phyloP scores from a whole-genome alignment of 2,329 filamentous ascomycete genomes.

The Cladosporium sp. region DNA sequence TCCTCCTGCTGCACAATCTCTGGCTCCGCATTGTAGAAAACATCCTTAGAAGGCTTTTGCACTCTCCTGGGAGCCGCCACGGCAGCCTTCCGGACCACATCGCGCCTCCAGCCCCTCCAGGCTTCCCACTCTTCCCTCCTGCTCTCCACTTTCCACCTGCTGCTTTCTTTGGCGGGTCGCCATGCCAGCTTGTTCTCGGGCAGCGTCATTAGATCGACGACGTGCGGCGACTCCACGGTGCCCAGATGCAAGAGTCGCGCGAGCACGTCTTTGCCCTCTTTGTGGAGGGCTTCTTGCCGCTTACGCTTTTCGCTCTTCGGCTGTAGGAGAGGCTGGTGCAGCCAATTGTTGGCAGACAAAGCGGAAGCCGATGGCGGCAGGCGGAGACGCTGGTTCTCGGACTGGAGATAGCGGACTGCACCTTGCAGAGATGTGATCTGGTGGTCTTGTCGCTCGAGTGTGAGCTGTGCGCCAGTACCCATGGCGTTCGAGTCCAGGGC shows the following conservation, averaged over 20 bases:
- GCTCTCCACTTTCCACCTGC: constrained; percentile 65
- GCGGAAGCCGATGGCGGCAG: constrained; percentile 37
- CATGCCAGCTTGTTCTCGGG: constrained; percentile 64
- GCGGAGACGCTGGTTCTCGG: constrained; percentile 65
- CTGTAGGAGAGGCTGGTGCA: constrained; percentile 60
- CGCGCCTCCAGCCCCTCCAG: constrained; percentile 38
- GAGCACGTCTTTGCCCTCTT: constrained; percentile 65
- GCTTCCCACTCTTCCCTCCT: constrained; percentile 65
- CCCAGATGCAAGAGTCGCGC: constrained; percentile 65
- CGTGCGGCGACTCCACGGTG: constrained; percentile 45
- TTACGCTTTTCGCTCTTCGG: constrained; percentile 40
- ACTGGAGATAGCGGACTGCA: constrained; percentile 66
- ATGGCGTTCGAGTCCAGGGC: constrained; percentile 66
- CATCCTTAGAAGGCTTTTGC: constrained; percentile 4
- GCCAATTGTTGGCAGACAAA: constrained; percentile 56
- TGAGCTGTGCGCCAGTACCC: constrained; percentile 69
- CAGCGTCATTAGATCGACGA: constrained; percentile 61
- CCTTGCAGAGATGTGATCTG: constrained; percentile 65
- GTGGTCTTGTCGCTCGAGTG: constrained; percentile 67
- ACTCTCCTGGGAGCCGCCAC: constrained; percentile 7
- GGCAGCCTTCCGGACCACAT: constrained; percentile 25
- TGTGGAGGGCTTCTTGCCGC: constrained; percentile 52
- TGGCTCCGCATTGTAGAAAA: not conserved
- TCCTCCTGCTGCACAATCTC: not conserved
- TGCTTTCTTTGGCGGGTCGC: constrained; percentile 64